Conservation (phyloP, 345 rosid genomes). For the Mercurialis annua region DNA sequence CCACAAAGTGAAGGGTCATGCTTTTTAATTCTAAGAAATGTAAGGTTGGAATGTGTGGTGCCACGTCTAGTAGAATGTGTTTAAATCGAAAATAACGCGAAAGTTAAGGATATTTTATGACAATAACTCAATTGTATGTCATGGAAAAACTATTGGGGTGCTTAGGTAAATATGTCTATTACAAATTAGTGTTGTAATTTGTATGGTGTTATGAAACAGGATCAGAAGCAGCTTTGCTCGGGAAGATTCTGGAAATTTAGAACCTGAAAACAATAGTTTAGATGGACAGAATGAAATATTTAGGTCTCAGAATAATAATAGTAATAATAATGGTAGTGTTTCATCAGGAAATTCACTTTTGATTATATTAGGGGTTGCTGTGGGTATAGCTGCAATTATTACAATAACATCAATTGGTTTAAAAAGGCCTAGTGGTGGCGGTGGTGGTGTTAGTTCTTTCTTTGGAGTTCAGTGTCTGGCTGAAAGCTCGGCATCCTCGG, state of each 20-base stretch:
- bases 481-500: constrained; percentile 54
- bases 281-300: constrained; percentile 32
- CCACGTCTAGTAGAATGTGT: too few relatives aligned
- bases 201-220: constrained; percentile 27
- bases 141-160: too few relatives aligned
- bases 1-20: too few relatives aligned
- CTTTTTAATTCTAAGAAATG: too few relatives aligned
- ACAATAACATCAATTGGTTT: constrained; percentile 41
- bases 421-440: constrained; percentile 32
- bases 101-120: too few relatives aligned
- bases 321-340: constrained; percentile 5
- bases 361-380: constrained; percentile 43
- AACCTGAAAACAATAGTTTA: constrained; percentile 24
- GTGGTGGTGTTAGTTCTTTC: constrained; percentile 36
- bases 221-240: constrained; percentile 40
- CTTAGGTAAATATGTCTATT: background rate
- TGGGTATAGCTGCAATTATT: constrained; percentile 53
- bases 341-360: constrained; percentile 44
- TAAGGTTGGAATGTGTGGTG: too few relatives aligned
- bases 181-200: background rate
- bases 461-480: constrained; percentile 49
- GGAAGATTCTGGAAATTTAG: constrained; percentile 32
- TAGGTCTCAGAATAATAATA: constrained; percentile 15
- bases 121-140: too few relatives aligned
- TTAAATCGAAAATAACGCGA: too few relatives aligned